These are phyloP conservation scores for Pichia sporocuriosa DNA, from an alignment of 805 yeast species.

Conservation along the genomic window DNA sequence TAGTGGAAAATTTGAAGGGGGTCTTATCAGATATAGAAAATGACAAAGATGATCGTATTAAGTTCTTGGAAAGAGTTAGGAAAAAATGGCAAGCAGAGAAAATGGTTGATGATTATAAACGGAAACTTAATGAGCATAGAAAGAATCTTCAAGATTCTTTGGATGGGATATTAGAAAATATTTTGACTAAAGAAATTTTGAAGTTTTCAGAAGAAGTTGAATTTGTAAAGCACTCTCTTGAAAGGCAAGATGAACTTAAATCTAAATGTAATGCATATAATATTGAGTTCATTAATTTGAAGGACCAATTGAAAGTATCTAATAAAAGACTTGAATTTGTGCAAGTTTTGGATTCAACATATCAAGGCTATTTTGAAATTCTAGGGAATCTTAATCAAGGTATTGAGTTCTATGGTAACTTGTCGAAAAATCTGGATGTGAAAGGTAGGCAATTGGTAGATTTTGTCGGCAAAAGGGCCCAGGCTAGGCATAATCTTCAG, in stretches of 20 bases:
- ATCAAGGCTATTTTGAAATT: conserved; percentile 48
- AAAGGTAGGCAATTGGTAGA: conserved; percentile 12
- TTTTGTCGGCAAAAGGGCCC: conserved; percentile 1
- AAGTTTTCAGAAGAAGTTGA: conserved; percentile 45
- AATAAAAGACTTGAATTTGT: conserved; percentile 41
- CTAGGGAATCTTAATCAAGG: conserved; percentile 62
- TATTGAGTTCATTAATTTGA: conserved; percentile 31
- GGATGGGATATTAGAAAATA: too few relatives aligned
- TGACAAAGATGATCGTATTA: conserved; percentile 33
- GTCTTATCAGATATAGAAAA: conserved; percentile 25
- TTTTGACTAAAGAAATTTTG: conserved; percentile 37
- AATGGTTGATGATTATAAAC: conserved; percentile 11
- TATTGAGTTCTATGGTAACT: conserved; percentile 58
- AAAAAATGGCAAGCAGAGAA: conserved; percentile 35
- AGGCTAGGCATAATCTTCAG: too few relatives aligned
- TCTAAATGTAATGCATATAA: conserved; percentile 18
- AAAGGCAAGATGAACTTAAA: conserved; percentile 29
- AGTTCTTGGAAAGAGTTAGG: conserved; percentile 36
- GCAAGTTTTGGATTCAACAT: conserved; percentile 44
- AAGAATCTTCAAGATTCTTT: too few relatives aligned
- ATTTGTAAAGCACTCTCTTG: conserved; percentile 37
- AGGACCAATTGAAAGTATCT: conserved; percentile 28
- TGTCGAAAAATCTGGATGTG: conserved; percentile 29
- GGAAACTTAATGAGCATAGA: conserved; percentile 19
- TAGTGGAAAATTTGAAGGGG: conserved; percentile 33